These are phyloP conservation scores for Myriangium duriaei DNA, from an alignment of 2,329 filamentous ascomycete species.

Conservation along the genomic window DNA sequence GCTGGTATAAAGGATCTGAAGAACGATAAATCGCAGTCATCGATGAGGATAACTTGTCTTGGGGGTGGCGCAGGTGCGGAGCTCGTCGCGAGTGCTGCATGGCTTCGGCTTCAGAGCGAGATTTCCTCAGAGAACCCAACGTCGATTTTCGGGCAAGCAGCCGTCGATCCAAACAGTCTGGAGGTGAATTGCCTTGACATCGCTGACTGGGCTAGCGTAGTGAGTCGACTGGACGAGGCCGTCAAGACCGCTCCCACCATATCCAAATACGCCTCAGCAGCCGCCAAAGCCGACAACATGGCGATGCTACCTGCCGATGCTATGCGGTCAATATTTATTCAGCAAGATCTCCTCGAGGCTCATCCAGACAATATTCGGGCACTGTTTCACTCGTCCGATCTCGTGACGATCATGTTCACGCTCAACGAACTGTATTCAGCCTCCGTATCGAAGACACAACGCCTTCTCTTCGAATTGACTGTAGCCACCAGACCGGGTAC, in stretches of 20 bases:
- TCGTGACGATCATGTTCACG: constrained; percentile 84
- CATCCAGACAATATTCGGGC: constrained; percentile 24
- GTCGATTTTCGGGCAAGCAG: constrained; percentile 6
- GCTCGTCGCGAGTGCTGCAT: constrained; percentile 50
- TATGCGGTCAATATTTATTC: constrained; percentile 32
- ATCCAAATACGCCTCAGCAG: constrained; percentile 36
- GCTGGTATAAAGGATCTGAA: not conserved
- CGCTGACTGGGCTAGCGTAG: constrained; percentile 60
- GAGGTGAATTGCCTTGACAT: constrained; percentile 63
- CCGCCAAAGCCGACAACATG: constrained; percentile 29
- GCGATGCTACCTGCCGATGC: constrained; percentile 22
- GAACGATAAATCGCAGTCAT: not conserved
- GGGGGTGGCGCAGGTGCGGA: constrained; percentile 56
- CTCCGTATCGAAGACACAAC: constrained; percentile 62
- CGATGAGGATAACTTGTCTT: constrained; percentile 40
- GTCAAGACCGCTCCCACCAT: constrained; percentile 40
- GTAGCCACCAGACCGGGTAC: constrained; percentile 44
- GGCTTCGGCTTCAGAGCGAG: constrained; percentile 20
- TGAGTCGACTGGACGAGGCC: constrained; percentile 43
- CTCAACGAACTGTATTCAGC: constrained; percentile 86
- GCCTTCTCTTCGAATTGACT: constrained; percentile 60
- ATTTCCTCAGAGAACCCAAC: constrained; percentile 4
- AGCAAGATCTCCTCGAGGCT: constrained; percentile 39
- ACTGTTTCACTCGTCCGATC: constrained; percentile 20
- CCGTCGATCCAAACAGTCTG: constrained; percentile 16